Evolutionary conservation across 805 yeast genomes (phyloP).

Genomic region (Clavispora fructus): DNA sequence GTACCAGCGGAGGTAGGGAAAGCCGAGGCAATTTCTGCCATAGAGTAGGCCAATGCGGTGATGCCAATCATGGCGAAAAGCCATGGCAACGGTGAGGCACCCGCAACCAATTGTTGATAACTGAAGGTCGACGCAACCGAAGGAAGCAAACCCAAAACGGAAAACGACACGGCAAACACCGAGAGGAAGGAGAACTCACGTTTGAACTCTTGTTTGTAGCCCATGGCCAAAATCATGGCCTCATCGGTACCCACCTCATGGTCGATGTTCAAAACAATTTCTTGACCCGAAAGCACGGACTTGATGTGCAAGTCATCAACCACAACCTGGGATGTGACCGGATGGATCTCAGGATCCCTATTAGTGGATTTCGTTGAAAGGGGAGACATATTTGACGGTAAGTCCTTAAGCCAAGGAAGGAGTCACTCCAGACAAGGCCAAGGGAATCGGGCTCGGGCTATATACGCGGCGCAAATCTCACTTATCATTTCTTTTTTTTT

Average conservation of each 20-base stretch:
- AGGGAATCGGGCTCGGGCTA: not conserved
- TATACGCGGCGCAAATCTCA: not conserved
- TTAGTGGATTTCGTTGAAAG: not conserved
- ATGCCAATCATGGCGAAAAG: constrained; percentile 52
- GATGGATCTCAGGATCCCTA: constrained; percentile 12
- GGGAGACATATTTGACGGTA: not conserved
- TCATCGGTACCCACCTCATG: constrained; percentile 46
- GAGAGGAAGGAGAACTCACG: constrained; percentile 55
- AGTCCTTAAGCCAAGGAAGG: not conserved
- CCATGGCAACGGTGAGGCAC: constrained; percentile 60
- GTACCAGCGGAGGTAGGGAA: constrained; percentile 68
- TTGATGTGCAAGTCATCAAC: constrained; percentile 35
- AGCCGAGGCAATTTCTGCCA: constrained; percentile 63
- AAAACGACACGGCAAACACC: constrained; percentile 57
- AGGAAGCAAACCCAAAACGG: constrained; percentile 60
- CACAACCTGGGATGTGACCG: constrained; percentile 19
- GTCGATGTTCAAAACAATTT: constrained; percentile 39
- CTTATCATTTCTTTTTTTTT: not conserved
- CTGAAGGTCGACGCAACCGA: constrained; percentile 60
- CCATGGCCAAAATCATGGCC: constrained; percentile 51
- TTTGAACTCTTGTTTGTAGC: constrained; percentile 59
- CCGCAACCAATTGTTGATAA: constrained; percentile 56
- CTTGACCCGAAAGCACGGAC: constrained; percentile 36
- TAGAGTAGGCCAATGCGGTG: constrained; percentile 51
- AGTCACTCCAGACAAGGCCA: not conserved